Evolutionary conservation across 495 filamentous ascomycete species (phyloP), one percentile per base, ranked within the genome.

Genomic region (Podospora pseudopauciseta): DNA sequence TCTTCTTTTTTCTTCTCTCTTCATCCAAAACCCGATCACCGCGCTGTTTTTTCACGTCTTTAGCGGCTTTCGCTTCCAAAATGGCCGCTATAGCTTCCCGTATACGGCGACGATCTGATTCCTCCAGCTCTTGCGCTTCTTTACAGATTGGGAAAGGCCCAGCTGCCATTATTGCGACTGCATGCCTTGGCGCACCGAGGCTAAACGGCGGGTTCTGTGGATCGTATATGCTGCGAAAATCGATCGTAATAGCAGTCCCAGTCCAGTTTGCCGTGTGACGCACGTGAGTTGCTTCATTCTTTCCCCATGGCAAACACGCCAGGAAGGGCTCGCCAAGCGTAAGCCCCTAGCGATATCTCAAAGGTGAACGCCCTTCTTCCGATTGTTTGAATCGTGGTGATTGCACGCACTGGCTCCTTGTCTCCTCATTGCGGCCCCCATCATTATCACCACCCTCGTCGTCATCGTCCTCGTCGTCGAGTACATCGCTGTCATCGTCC

Each of bases 391-490:
- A 49, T 13, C 2, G 39, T 13, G 39, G 58, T 67, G 15, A 53
- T 20, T 1, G 28, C 39, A 53, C 26, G 61, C 30, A 19, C 60
- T 16, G 2, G 53, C 32, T 62, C 55, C 49, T 59, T 34, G 34
- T 3, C 20, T 32, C 53, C 5, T 49, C 39, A 0, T 60, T 66
- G 0, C 34, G 49, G 30, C 55, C 65, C 26, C 23, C 58, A 5
- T 61, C 66, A 4, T 58, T 59, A n/a, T 66, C 65, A 19, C 67
- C 71, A 18, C 74, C 73, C 63, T 68, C 57, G 5, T 70, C 71
- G 27, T 75, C 74, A n/a, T 69, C 72, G 7, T 72, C 73, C 5
- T 71, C 72, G 26, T 70, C 74, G 20, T 70, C 69, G 58, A 66
- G 26, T 13, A 56, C 68, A 34, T 74, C 70, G 61, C 67, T 67